These are phyloP conservation scores for Biancaea sappan DNA, from an alignment of 306 rosid species.

Conservation along the genomic window DNA sequence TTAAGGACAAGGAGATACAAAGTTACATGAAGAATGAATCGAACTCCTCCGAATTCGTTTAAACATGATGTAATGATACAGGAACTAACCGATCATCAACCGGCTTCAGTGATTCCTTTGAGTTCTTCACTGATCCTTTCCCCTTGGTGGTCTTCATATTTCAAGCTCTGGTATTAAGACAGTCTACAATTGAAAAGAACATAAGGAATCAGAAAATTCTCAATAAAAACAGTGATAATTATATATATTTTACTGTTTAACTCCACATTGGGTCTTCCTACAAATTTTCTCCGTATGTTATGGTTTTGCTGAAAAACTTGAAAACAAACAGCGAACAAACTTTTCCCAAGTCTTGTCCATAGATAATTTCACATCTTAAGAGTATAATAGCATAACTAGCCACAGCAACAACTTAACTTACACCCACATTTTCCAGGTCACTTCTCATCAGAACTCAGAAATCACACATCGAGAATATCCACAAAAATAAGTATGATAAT, in stretches of 20 bases:
- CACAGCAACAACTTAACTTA: conserved; percentile 15
- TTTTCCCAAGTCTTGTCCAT: neutral
- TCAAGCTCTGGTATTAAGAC: neutral
- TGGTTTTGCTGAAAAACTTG: too few relatives aligned
- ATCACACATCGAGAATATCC: neutral
- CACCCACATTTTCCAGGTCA: neutral
- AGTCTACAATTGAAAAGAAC: neutral
- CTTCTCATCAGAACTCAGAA: conserved; percentile 14
- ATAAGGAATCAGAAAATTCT: neutral
- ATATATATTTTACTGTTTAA: too few relatives aligned
- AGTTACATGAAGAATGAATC: neutral
- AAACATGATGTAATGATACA: neutral
- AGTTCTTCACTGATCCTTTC: conserved; percentile 52
- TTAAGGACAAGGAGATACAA: neutral
- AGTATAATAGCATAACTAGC: neutral
- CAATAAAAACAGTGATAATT: neutral
- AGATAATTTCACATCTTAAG: neutral
- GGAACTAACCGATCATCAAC: conserved; percentile 84
- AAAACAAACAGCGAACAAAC: neutral
- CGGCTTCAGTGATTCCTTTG: conserved; percentile 67
- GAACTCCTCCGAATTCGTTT: neutral
- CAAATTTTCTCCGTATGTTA: too few relatives aligned
- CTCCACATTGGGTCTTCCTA: too few relatives aligned
- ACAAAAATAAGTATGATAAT: neutral
- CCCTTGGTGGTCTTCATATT: conserved; percentile 73